Base-by-base conservation (phyloP, 208 protist species). In the Leishmania amazonensis region DNA sequence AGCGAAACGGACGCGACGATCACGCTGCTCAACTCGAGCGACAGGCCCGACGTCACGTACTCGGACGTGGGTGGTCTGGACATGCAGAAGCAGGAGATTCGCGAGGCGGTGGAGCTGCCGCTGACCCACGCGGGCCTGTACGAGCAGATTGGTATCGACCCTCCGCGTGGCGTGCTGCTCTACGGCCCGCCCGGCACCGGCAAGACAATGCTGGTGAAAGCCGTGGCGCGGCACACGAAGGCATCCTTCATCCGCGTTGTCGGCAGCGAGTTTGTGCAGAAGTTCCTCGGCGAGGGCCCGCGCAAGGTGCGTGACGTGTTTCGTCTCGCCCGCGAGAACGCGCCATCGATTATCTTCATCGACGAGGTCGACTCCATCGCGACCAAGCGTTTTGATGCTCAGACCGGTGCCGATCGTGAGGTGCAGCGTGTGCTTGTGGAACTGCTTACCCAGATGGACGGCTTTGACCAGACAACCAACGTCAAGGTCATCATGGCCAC, bases 401-500 rank as follows among this genome's bases (percentile, higher is more conserved):
- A 99, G 87, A 99, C 98, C 21, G 99, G 99, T 70, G 99, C 99
- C 5, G 99, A 99, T 92, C 91, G 99, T 71, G 99, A 99, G 92
- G 99, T 99, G 77, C 99, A 99, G 93, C 98, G 99, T 75, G 99
- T 99, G 83, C 90, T 99, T 17, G 94, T 99, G 74, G 99, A 99
- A 93, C 92, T 99, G 58, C 97, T 99, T 35, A 99, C 99, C 75
- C 99, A 99, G 91, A 99, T 99, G 99, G 99, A 99, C 88, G 99
- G 99, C 78, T 99, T 99, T 87, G 99, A 99, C 81, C 97, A 99
- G 81, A 97, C 93, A 8, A 98, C 97, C 11, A 99, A 99, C 83
- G 99, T 99, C 53, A 99, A 99, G 87, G 98, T 99, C 7, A 99
- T 99, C 86, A 99, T 99, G 99, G 99, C 99, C n/a, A 99, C 99